phyloP scores from a whole-genome alignment of 768 basidiomycete species.

The Phlebiopsis gigantea region DNA sequence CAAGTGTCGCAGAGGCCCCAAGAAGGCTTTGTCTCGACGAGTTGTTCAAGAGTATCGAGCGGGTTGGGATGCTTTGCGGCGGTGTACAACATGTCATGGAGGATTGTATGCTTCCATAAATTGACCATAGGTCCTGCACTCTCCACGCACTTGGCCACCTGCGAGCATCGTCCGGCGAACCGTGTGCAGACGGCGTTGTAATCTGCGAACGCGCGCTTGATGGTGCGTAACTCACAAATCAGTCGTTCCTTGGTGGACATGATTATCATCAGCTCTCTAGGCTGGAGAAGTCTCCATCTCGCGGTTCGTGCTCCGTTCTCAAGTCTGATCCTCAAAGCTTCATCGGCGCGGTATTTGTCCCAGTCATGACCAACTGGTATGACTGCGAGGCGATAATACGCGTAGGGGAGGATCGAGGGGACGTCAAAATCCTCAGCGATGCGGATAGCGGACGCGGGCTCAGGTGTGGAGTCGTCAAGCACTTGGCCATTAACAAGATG shows the following conservation, averaged over 20 bases:
- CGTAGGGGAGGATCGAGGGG: constrained; percentile 24
- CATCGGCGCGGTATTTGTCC: neutral
- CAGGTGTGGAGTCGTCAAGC: constrained; percentile 7
- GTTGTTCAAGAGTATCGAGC: neutral
- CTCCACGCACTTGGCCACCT: neutral
- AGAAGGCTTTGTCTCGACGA: neutral
- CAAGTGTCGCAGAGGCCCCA: neutral
- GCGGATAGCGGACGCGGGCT: constrained; percentile 25
- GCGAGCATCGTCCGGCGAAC: neutral
- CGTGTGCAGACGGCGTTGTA: neutral
- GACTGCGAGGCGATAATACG: constrained; percentile 23
- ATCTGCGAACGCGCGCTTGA: neutral
- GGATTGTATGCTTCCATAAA: neutral
- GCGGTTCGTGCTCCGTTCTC: neutral
- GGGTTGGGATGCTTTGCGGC: neutral
- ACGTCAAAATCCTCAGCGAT: constrained; percentile 23
- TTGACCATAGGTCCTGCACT: neutral
- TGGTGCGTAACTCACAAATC: neutral
- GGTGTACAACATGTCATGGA: neutral
- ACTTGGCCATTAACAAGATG: neutral
- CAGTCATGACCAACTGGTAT: constrained; percentile 19
- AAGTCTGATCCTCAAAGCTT: neutral
- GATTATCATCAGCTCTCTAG: neutral
- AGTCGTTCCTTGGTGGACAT: neutral
- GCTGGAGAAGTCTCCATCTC: neutral